Percentiles rank a stretch among this genome's conserved stretches.
Conservation (phyloP, 805 yeast species). For the Zygosaccharomyces kombuchaensis region DNA sequence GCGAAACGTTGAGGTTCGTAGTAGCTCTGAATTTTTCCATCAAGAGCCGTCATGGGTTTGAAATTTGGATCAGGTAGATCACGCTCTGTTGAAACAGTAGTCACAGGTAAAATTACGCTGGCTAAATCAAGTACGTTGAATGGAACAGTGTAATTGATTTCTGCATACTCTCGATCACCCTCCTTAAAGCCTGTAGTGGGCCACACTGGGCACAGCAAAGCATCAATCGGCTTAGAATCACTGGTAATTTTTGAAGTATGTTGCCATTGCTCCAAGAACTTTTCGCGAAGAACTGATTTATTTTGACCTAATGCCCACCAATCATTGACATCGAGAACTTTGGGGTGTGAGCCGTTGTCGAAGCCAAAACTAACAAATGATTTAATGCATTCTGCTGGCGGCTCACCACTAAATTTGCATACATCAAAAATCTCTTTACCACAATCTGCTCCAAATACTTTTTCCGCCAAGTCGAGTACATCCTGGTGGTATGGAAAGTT, state of each 20-base stretch:
- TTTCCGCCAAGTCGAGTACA: slow-evolving; percentile 25
- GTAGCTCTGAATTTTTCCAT: slow-evolving; percentile 33
- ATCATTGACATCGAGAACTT: slow-evolving; percentile 3
- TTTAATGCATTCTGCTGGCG: slow-evolving; percentile 33
- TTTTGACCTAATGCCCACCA: slow-evolving; percentile 40
- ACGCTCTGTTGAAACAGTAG: slow-evolving; percentile 37
- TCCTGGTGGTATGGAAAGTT: slow-evolving; percentile 33
- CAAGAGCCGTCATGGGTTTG: slow-evolving; percentile 32
- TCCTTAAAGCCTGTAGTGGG: slow-evolving; percentile 40
- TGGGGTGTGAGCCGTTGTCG: not conserved
- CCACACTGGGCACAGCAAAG: slow-evolving; percentile 47
- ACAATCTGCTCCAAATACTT: slow-evolving; percentile 37
- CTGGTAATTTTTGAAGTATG: slow-evolving; percentile 33
- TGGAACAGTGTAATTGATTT: slow-evolving; percentile 42
- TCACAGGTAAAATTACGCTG: slow-evolving; percentile 42
- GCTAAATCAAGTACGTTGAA: slow-evolving; percentile 41
- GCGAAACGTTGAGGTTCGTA: slow-evolving; percentile 46
- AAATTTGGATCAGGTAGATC: slow-evolving; percentile 27
- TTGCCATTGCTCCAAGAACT: slow-evolving; percentile 39
- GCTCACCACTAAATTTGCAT: slow-evolving; percentile 33
- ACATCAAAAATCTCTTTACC: slow-evolving; percentile 32
- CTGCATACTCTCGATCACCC: slow-evolving; percentile 36
- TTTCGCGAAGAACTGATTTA: slow-evolving; percentile 37
- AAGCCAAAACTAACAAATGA: slow-evolving; percentile 15
- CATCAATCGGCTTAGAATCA: slow-evolving; percentile 43